Conservation (phyloP, 352 stramenopile species). For the Globisporangium irregulare region DNA sequence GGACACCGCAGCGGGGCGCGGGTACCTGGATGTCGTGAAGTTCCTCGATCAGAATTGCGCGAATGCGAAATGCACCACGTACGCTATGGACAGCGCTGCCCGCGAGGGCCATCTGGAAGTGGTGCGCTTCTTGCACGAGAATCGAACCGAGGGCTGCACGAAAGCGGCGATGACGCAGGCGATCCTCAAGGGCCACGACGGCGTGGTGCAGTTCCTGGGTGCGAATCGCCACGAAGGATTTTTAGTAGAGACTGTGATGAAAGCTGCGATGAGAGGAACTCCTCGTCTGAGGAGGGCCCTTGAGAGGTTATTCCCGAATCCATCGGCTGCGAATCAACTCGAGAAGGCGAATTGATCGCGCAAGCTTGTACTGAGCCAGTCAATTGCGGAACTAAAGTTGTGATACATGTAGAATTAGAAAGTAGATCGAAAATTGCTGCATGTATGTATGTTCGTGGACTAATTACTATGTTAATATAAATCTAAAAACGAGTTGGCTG, state of each 20-base stretch:
- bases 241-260: conserved; percentile 5
- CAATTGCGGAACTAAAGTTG: no score
- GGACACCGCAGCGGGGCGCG: conserved; percentile 7
- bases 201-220: conserved; percentile 11
- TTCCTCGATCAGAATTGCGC: conserved; percentile 9
- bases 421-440: no score
- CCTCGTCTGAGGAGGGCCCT: neutral
- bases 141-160: conserved; percentile 15
- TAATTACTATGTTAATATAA: no score
- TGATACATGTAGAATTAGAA: no score
- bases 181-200: conserved; percentile 3
- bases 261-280: conserved; percentile 1
- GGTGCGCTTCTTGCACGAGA: conserved; percentile 13
- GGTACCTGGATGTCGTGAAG: conserved; percentile 6
- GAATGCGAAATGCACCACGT: conserved; percentile 3
- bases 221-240: conserved; percentile 14
- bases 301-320: neutral
- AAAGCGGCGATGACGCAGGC: conserved; percentile 11
- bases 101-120: conserved; percentile 11
- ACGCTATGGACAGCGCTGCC: conserved; percentile 16
- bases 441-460: no score
- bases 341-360: no score
- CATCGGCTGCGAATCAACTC: no score
- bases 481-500: no score
- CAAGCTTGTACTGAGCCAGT: no score